These are phyloP conservation scores for Colletotrichum costaricense DNA, from an alignment of 2,329 filamentous ascomycete genomes.

Conservation along the genomic window DNA sequence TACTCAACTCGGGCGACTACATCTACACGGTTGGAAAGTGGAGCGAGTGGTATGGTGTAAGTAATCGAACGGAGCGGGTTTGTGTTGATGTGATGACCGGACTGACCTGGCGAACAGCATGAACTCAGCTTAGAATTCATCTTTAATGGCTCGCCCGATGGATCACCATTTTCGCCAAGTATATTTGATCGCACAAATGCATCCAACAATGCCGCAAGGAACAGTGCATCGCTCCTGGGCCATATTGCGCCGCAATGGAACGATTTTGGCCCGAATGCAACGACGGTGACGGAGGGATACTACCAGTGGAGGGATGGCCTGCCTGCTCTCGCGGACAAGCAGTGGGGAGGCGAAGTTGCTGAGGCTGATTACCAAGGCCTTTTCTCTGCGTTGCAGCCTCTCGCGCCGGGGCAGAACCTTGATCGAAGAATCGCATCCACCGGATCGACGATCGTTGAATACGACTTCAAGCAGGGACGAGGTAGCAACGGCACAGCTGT, in stretches of 20 bases:
- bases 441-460: constrained; percentile 36
- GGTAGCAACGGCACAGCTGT: constrained; percentile 23
- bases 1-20: constrained; percentile 41
- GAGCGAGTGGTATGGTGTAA: constrained; percentile 29
- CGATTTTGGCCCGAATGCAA: constrained; percentile 40
- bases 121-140: constrained; percentile 37
- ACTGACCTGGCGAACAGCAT: constrained; percentile 1
- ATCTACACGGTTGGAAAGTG: constrained; percentile 41
- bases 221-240: constrained; percentile 36
- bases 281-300: constrained; percentile 40
- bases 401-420: constrained; percentile 39
- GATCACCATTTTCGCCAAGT: constrained; percentile 37
- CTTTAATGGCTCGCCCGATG: constrained; percentile 37
- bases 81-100: not conserved
- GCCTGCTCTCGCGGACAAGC: constrained; percentile 41
- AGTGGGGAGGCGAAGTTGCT: constrained; percentile 40
- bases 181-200: constrained; percentile 39
- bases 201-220: constrained; percentile 34
- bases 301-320: constrained; percentile 41
- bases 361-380: constrained; percentile 19
- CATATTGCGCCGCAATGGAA: constrained; percentile 41
- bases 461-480: constrained; percentile 19
- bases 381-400: constrained; percentile 36
- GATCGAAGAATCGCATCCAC: constrained; percentile 36
- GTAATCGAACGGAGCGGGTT: not conserved